phyloP scores from a whole-genome alignment of 1,284 basidiomycete species.

The Mycosarcoma maydis region DNA sequence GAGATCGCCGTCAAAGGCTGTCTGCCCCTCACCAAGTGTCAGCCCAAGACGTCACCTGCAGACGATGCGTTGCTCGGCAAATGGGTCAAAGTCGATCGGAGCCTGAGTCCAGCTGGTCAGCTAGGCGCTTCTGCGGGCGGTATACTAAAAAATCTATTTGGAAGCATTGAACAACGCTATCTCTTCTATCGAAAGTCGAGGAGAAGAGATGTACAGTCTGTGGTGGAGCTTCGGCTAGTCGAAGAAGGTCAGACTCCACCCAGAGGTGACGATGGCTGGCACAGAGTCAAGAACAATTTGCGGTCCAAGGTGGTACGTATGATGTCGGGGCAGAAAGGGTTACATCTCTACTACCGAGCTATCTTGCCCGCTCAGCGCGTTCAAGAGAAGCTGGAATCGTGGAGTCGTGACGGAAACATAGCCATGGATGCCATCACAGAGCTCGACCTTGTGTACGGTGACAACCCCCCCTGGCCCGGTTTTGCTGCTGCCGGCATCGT shows the following conservation, averaged over 20 bases:
- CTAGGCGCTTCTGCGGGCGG: constrained; percentile 25
- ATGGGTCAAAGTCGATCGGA: constrained; percentile 84
- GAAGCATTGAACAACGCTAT: constrained; percentile 46
- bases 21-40: constrained; percentile 74
- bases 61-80: constrained; percentile 81
- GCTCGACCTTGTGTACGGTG: constrained; percentile 59
- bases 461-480: constrained; percentile 58
- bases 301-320: constrained; percentile 29
- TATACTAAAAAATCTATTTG: constrained; percentile 30
- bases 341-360: constrained; percentile 54
- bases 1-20: constrained; percentile 81
- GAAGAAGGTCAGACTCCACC: constrained; percentile 35
- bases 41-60: constrained; percentile 76
- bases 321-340: constrained; percentile 19
- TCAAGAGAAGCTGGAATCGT: constrained; percentile 15
- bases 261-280: constrained; percentile 46
- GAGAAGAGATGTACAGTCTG: constrained; percentile 32
- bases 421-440: constrained; percentile 47
- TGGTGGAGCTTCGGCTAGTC: constrained; percentile 54
- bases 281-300: constrained; percentile 43
- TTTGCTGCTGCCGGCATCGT: constrained; percentile 47
- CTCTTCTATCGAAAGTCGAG: constrained; percentile 58
- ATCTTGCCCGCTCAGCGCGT: constrained; percentile 1
- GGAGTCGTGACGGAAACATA: constrained; percentile 1
- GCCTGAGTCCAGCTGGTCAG: constrained; percentile 75